These are phyloP conservation scores for Wallacemonas sp. DNA, from an alignment of 208 protist genomes.

Conservation along the genomic window DNA sequence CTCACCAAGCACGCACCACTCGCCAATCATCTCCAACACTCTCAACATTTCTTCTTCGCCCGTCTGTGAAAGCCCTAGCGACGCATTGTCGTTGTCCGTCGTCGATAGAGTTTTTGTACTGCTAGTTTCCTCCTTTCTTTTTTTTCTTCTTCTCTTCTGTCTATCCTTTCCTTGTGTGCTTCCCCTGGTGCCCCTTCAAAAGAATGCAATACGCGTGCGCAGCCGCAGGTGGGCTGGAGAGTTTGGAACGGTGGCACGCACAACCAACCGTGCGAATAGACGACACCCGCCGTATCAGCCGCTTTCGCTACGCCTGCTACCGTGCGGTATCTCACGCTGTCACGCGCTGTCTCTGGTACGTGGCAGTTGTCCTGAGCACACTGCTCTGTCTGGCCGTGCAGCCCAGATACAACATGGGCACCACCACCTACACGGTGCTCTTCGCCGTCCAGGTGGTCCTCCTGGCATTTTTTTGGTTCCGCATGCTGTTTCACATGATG, in stretches of 20 bases:
- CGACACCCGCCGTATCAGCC: not conserved
- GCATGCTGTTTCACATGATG: slow-evolving; percentile 50
- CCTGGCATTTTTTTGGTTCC: slow-evolving; percentile 52
- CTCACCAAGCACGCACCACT: too few species aligned
- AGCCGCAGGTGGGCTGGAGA: not conserved
- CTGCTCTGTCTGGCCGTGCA: slow-evolving; percentile 36
- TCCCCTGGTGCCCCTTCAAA: not conserved
- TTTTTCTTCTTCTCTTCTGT: not conserved
- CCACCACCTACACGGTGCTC: slow-evolving; percentile 23
- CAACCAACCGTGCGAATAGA: slow-evolving; percentile 3
- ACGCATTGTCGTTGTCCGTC: too few species aligned
- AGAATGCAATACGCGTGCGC: slow-evolving; percentile 23
- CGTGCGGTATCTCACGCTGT: slow-evolving; percentile 12
- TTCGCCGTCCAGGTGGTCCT: slow-evolving; percentile 33
- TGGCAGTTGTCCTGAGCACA: slow-evolving; percentile 32
- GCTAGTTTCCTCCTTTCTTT: too few species aligned
- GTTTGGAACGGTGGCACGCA: slow-evolving; percentile 17
- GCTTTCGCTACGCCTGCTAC: slow-evolving; percentile 4
- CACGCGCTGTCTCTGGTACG: slow-evolving; percentile 26
- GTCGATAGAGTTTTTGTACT: too few species aligned
- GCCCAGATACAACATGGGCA: slow-evolving; percentile 37
- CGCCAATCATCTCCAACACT: too few species aligned
- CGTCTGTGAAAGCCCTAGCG: too few species aligned
- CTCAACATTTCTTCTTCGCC: too few species aligned
- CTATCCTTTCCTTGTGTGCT: not conserved